These are phyloP conservation scores for Lanmaoa pseudosensibilis DNA, from an alignment of 768 basidiomycete species.

Conservation along the genomic window DNA sequence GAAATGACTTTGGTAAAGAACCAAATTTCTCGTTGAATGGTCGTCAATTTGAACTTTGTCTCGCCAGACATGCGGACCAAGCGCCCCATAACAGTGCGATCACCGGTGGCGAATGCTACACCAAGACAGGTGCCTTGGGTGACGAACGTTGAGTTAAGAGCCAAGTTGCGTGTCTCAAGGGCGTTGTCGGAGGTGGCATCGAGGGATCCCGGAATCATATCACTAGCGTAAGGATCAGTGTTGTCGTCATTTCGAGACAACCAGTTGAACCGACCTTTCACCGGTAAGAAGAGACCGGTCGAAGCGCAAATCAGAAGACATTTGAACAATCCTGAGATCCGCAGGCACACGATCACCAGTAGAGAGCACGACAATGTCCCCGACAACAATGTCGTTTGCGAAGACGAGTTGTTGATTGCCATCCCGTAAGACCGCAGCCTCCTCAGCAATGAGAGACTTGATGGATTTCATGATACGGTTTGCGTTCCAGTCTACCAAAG, in stretches of 20 bases:
- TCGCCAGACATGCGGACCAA: conserved; percentile 54
- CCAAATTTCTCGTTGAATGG: conserved; percentile 48
- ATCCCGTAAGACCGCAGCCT: conserved; percentile 55
- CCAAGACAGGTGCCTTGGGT: conserved; percentile 43
- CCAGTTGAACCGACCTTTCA: conserved; percentile 34
- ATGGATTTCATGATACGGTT: conserved; percentile 54
- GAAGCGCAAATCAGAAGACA: conserved; percentile 51
- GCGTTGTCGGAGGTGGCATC: conserved; percentile 52
- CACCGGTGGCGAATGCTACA: conserved; percentile 44
- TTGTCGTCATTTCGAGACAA: background rate
- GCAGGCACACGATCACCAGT: conserved; percentile 61
- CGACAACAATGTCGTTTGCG: conserved; percentile 58
- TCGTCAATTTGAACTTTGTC: conserved; percentile 46
- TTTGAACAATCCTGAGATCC: conserved; percentile 54
- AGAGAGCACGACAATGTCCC: conserved; percentile 52
- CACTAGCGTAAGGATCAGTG: conserved; percentile 24
- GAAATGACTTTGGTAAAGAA: conserved; percentile 56
- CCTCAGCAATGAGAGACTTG: conserved; percentile 58
- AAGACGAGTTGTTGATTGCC: conserved; percentile 46
- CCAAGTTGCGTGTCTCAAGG: conserved; percentile 48
- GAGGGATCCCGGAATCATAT: conserved; percentile 45
- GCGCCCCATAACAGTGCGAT: conserved; percentile 50
- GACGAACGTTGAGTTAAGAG: conserved; percentile 45
- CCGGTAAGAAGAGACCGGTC: conserved; percentile 57
- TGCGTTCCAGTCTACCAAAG: conserved; percentile 51